These are phyloP conservation scores for Carpinus fangiana DNA, from an alignment of 306 rosid genomes.

Conservation along the genomic window DNA sequence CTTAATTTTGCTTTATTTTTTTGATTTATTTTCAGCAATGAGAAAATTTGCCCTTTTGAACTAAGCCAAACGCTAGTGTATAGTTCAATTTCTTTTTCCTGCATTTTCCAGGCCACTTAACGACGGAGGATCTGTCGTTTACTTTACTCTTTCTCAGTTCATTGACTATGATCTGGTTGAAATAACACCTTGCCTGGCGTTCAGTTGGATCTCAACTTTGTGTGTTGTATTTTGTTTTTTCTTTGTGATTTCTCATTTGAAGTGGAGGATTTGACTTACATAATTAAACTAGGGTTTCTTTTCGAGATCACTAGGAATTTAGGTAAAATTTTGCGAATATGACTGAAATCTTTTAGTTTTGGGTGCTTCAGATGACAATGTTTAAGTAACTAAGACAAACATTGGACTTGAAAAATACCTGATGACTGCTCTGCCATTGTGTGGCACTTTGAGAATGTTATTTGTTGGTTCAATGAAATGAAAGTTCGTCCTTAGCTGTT, in stretches of 20 bases:
- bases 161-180: constrained; percentile 12
- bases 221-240: background rate
- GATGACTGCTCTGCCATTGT: background rate
- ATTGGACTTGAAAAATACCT: background rate
- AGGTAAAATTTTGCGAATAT: background rate
- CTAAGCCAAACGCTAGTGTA: background rate
- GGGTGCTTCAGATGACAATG: background rate
- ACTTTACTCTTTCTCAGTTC: background rate
- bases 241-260: background rate
- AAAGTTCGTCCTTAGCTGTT: background rate
- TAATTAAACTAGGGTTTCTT: background rate
- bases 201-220: constrained; percentile 12
- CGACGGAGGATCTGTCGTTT: constrained; percentile 7
- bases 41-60: background rate
- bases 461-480: background rate
- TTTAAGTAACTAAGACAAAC: background rate
- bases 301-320: background rate
- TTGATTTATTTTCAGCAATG: background rate
- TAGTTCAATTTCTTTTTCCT: background rate
- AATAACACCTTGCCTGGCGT: background rate
- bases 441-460: background rate
- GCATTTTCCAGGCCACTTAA: constrained; percentile 21
- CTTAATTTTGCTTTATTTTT: background rate
- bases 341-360: background rate
- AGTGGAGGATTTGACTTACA: background rate